Base-by-base conservation (phyloP, 352 stramenopile genomes). In the Halophytophthora polymorphica region DNA sequence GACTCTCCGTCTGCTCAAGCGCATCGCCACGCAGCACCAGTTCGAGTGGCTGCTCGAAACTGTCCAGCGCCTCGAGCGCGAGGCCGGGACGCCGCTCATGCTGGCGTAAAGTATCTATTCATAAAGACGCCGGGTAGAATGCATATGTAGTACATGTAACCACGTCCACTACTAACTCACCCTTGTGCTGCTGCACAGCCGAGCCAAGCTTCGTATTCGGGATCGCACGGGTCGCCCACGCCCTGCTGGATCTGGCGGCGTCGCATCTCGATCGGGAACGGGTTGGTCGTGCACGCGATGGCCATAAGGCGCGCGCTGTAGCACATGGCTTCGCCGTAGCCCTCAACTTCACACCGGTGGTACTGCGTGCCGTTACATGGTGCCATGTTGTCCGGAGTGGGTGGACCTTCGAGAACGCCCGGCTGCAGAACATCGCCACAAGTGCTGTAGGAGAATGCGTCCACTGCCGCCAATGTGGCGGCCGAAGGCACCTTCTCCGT, bases 11-110 rank as follows among this genome's bases (percentile, higher is more conserved):
- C 50, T 90, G 33, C 47, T 90, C 11, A 64, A 75, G n/a, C 73
- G 76, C 17, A 76, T 93, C 18, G 77, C 79, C 0, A 56, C 82
- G 31, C 76, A 90, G 43, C 82, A 93, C 45, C 61, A 65, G 14
- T 88, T 93, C 41, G 61, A 64, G 29, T 90, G 73, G 74, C 61
- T 93, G 1, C 35, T 83, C 10, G 82, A 93, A 46, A 85, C 73
- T 2, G 72, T 89, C 17, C 60, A 90, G 62, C 71, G 79, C 1
- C 66, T 92, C 2, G 64, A 82, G 35, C 57, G 63, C 21, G 53
- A 62, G 40, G 50, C 53, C 41, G 63, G 41, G 4, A 31, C 25
- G 25, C 11, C n/a, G 37, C n/a, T 21, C 18, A 31, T 31, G 25
- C 25, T 31, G 25, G 25, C 25, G 4, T 31, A 31, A 8, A 31